Base-by-base conservation (phyloP, 176 grass and related monocot genomes). In the Eragrostis curvula region DNA sequence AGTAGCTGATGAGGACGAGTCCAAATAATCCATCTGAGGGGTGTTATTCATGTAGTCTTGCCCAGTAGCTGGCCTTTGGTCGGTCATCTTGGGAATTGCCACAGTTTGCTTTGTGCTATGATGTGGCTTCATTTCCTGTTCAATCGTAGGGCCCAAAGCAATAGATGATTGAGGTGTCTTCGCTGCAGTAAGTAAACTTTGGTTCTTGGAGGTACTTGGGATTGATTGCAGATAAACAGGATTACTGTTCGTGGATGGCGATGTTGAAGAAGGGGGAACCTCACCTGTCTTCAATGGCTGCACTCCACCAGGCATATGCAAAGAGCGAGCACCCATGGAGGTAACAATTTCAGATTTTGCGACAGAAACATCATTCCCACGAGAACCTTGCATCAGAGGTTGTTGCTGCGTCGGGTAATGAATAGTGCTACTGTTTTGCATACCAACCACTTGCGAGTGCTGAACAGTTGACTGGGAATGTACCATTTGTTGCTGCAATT, bases 1-100 rank as follows among this genome's bases (percentile, higher is more conserved):
- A 73, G 92, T 94, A 66, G 86, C 92, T 60, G 92, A 94, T 60
- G 92, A 94, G 61, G 92, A 89, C 8, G 92, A 91, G 63, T 94
- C 92, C 77, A 94, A 87, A 75, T 81, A 91, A 79, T 94, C 92
- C 53, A 89, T 69, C 18, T 91, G 84, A 71, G 66, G 52, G 42
- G 71, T 80, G 29, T 75, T 93, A 68, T 83, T 88, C 66, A 86
- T 73, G 76, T 89, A 85, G 56, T 83, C 81, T 78, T 84, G 88
- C 42, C 80, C 77, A 56, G 78, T 83, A 87, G 64, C 10, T 78
- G 71, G 75, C 77, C 53, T 75, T 73, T 89, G 89, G 45, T 84
- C 87, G 61, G 79, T 75, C 51, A 68, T 73, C 92, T 91, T 94
- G 60, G 86, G 66, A 79, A 87, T 84, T 43, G 73, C 79, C 40